Percentiles rank a stretch among this genome's conserved stretches.
These are phyloP conservation scores for Leccinum subspadiceum DNA, from an alignment of 1,284 basidiomycete species.

Conservation along the genomic window DNA sequence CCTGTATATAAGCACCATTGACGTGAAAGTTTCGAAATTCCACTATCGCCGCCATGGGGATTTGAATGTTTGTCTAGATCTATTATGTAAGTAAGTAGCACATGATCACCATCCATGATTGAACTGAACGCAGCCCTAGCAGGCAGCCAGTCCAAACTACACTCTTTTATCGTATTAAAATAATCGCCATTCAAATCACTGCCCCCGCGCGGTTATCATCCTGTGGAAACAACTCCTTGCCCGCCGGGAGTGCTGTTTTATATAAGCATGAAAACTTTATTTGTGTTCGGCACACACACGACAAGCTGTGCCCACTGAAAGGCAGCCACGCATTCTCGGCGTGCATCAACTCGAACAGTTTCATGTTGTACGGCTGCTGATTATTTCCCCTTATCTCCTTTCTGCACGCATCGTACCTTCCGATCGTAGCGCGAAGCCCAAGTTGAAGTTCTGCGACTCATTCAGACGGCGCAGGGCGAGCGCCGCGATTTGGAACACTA, in stretches of 20 bases:
- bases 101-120: neutral
- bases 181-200: constrained; percentile 10
- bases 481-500: neutral
- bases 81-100: neutral
- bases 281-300: neutral
- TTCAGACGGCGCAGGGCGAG: constrained; percentile 8
- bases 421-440: constrained; percentile 13
- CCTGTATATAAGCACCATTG: constrained; percentile 15
- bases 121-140: neutral
- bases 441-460: constrained; percentile 5
- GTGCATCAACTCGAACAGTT: constrained; percentile 30
- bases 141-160: constrained; percentile 1
- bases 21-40: constrained; percentile 15
- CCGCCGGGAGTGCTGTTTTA: constrained; percentile 19
- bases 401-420: constrained; percentile 15
- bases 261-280: constrained; percentile 20
- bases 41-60: constrained; percentile 32
- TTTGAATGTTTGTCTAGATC: constrained; percentile 4
- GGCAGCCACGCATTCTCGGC: constrained; percentile 29
- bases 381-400: constrained; percentile 31
- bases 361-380: constrained; percentile 21
- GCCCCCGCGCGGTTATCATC: constrained; percentile 33
- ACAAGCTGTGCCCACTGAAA: constrained; percentile 19
- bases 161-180: constrained; percentile 15
- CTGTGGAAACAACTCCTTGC: constrained; percentile 13